A percentile compares a stretch with the other conserved stretches of the same genome.
Evolutionary conservation across 306 rosid genomes (phyloP).

Genomic region (Gillenia trifoliata): DNA sequence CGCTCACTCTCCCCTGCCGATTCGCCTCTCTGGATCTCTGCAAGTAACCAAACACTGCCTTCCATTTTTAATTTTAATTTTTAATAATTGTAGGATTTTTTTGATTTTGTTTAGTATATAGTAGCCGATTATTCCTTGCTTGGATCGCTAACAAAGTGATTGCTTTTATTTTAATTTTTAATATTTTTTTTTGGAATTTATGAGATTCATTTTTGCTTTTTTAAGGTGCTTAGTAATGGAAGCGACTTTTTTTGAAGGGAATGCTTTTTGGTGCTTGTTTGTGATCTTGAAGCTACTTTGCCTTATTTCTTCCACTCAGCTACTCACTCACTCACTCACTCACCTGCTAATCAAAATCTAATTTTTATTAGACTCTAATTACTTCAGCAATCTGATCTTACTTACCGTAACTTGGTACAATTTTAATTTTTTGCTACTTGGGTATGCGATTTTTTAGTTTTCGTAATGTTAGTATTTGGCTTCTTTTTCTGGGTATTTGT

Average conservation of each 20-base stretch:
- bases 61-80: slow-evolving; percentile 8
- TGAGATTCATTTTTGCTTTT: slow-evolving; percentile 1
- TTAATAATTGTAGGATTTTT: not conserved
- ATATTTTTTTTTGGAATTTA: slow-evolving; percentile 9
- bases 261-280: slow-evolving; percentile 1
- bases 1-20: not conserved
- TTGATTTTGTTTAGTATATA: not conserved
- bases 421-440: not conserved
- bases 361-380: not conserved
- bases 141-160: slow-evolving; percentile 33
- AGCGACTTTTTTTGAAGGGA: not conserved
- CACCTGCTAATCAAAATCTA: not conserved
- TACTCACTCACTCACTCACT: slow-evolving; percentile 3
- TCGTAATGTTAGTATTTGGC: not conserved
- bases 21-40: slow-evolving; percentile 19
- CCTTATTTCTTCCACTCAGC: slow-evolving; percentile 4
- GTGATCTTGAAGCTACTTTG: slow-evolving; percentile 18
- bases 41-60: slow-evolving; percentile 13
- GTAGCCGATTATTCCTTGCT: slow-evolving; percentile 48
- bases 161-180: slow-evolving; percentile 20
- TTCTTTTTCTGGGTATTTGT: not conserved
- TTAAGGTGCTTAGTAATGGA: not conserved
- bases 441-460: not conserved
- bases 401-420: not conserved
- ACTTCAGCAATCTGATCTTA: slow-evolving; percentile 11